Conservation (phyloP, 257 asterid genomes). For the Plantago ovata region DNA sequence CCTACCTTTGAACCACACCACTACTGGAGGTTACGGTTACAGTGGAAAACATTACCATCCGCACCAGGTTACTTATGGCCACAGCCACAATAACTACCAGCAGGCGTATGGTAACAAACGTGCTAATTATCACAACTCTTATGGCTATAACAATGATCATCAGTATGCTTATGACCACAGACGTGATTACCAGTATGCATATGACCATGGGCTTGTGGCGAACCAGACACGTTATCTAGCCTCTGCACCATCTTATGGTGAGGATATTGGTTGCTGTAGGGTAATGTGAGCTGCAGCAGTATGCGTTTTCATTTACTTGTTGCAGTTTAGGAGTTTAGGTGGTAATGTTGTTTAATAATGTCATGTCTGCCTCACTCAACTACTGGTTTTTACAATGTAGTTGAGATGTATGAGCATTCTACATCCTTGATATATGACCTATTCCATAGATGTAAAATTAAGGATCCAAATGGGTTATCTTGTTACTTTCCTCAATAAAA, state of each 20-base stretch:
- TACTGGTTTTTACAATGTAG: no score
- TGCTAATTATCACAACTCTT: not conserved
- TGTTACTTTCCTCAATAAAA: no score
- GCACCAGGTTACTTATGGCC: slow-evolving; percentile 3
- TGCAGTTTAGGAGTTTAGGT: no score
- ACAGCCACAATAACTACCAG: not conserved
- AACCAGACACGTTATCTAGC: not conserved
- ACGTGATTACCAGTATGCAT: not conserved
- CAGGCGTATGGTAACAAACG: not conserved
- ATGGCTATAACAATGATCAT: not conserved
- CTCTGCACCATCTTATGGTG: not conserved
- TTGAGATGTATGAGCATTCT: no score
- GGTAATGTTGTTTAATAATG: no score
- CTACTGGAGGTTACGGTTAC: not conserved
- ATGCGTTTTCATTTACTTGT: not conserved
- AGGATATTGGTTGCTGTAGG: slow-evolving; percentile 17
- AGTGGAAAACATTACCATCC: not conserved
- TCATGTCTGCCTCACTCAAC: no score
- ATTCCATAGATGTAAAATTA: no score
- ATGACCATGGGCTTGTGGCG: not conserved
- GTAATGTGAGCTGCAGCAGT: slow-evolving; percentile 17
- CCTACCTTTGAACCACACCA: slow-evolving; percentile 15
- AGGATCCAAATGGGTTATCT: no score
- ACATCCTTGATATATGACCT: no score
- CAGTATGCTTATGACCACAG: not conserved